Conservation (phyloP, 2,329 filamentous ascomycete genomes). For the Biscogniauxia sp. region DNA sequence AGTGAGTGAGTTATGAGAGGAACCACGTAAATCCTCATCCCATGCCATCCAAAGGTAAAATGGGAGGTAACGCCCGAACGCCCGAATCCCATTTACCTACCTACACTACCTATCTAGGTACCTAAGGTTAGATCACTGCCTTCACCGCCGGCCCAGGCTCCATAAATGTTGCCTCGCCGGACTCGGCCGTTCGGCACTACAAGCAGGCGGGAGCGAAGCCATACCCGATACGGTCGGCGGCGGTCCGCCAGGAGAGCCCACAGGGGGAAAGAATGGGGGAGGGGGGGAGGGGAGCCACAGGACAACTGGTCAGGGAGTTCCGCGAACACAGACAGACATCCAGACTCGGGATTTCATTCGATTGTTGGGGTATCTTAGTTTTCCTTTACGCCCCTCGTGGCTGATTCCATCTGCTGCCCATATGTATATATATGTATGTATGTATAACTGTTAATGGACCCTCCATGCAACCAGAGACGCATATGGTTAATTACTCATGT, state of each 20-base stretch:
- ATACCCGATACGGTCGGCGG: conserved; percentile 13
- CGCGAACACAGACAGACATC: conserved; percentile 9
- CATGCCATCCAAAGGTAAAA: not conserved
- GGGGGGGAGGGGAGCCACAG: no score
- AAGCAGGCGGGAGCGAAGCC: not conserved
- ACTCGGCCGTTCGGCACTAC: not conserved
- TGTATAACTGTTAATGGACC: not conserved
- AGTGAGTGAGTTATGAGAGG: not conserved
- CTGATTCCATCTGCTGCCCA: no score
- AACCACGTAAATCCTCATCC: not conserved
- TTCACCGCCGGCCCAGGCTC: not conserved
- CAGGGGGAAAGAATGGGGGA: no score
- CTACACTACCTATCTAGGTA: no score
- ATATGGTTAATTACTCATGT: not conserved
- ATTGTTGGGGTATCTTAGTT: no score
- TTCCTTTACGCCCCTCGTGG: conserved; percentile 12
- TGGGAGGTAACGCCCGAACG: not conserved
- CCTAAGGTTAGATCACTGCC: no score
- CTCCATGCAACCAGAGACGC: not conserved
- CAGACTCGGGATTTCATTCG: conserved; percentile 2
- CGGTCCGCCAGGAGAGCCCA: not conserved
- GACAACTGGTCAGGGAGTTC: not conserved
- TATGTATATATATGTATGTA: no score
- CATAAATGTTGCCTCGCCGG: not conserved
- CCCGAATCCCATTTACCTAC: no score